phyloP scores from a whole-genome alignment of 345 rosid species.

The Hibiscus syriacus region DNA sequence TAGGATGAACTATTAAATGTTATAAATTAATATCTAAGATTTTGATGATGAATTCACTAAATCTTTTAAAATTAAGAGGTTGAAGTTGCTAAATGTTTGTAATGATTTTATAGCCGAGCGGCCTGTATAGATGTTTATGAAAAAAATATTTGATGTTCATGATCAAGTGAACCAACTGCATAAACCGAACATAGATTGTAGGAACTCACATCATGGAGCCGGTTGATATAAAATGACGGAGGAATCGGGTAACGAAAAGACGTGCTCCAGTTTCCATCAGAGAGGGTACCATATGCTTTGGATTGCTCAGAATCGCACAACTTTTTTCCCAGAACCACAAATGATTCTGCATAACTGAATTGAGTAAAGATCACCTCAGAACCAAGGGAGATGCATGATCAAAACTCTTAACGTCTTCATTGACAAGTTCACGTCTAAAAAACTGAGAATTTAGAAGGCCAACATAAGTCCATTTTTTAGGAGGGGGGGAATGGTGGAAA shows the following conservation, averaged over 20 bases:
- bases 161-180: no score
- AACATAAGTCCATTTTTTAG: not conserved
- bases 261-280: conserved; percentile 65
- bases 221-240: conserved; percentile 52
- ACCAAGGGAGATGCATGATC: not conserved
- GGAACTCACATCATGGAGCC: conserved; percentile 67
- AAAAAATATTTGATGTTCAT: no score
- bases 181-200: not conserved
- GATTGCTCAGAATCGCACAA: conserved; percentile 40
- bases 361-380: not conserved
- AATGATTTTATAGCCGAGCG: no score
- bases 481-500: not conserved
- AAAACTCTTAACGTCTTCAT: not conserved
- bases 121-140: no score
- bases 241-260: conserved; percentile 64
- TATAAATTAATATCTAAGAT: no score
- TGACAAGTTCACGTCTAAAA: not conserved
- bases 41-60: no score
- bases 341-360: not conserved
- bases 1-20: no score
- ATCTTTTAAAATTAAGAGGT: no score
- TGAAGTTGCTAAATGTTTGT: no score
- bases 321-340: conserved; percentile 38
- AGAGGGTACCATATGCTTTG: conserved; percentile 74
- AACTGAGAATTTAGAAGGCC: not conserved